These are phyloP conservation scores for Oryza longistaminata DNA, from an alignment of 176 grass and related monocot species.

Conservation along the genomic window DNA sequence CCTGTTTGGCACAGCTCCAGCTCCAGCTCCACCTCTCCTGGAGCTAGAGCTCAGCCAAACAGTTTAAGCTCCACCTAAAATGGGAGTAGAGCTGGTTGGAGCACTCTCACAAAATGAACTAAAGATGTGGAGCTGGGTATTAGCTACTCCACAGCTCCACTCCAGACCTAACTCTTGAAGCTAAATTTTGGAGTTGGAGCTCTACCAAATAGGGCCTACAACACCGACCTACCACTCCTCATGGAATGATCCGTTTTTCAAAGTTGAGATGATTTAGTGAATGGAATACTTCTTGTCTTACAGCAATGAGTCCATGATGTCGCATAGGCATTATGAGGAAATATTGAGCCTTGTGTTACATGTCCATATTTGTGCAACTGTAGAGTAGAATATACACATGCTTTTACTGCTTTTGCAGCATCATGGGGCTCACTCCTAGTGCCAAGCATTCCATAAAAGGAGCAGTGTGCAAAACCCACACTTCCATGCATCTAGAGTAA, in stretches of 20 bases:
- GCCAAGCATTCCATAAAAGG: not conserved
- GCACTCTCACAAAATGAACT: too few species aligned
- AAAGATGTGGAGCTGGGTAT: too few species aligned
- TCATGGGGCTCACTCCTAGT: not conserved
- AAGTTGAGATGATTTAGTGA: not conserved
- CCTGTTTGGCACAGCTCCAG: too few species aligned
- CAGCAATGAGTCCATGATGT: not conserved
- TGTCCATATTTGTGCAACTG: constrained; percentile 26
- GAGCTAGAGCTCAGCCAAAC: too few species aligned
- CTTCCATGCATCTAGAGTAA: not conserved
- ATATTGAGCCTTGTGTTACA: not conserved
- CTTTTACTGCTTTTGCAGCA: not conserved
- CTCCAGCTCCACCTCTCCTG: too few species aligned
- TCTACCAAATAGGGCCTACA: too few species aligned
- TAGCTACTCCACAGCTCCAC: too few species aligned
- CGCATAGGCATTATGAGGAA: not conserved
- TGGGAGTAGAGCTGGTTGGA: too few species aligned
- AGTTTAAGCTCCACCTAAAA: too few species aligned
- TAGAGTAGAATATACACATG: constrained; percentile 3
- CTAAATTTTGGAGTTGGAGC: too few species aligned
- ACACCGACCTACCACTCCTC: not conserved
- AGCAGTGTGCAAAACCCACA: not conserved
- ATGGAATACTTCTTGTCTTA: not conserved
- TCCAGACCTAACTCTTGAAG: too few species aligned
- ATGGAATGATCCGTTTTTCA: not conserved